Percentiles rank a stretch among this genome's conserved stretches.
Conservation (phyloP, 2,329 filamentous ascomycete species). For the Didymella lethalis region DNA sequence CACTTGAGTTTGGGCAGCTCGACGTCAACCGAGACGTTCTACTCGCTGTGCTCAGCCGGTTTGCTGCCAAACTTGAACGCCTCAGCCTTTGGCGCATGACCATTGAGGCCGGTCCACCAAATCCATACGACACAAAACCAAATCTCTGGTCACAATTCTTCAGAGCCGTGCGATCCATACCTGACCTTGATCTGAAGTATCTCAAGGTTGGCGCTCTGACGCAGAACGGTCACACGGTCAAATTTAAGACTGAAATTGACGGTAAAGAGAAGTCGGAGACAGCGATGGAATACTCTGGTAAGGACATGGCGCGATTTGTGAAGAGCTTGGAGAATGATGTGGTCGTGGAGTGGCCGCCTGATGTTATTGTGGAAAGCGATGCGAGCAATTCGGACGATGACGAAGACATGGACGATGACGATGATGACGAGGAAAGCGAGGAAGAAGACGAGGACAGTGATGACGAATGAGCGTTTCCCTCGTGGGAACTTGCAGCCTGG, state of each 20-base stretch:
- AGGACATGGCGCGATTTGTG: constrained; percentile 26
- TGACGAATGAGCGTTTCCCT: neutral
- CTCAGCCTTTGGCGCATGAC: constrained; percentile 59
- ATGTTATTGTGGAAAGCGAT: neutral
- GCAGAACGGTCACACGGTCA: constrained; percentile 23
- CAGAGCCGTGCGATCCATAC: constrained; percentile 15
- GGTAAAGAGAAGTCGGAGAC: constrained; percentile 1
- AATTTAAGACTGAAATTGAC: constrained; percentile 21
- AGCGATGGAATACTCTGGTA: constrained; percentile 25
- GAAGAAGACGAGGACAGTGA: constrained; percentile 17
- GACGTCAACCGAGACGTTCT: constrained; percentile 18
- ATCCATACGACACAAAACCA: constrained; percentile 19
- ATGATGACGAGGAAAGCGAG: constrained; percentile 12
- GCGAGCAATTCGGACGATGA: constrained; percentile 22
- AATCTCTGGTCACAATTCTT: constrained; percentile 36
- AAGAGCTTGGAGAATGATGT: constrained; percentile 22
- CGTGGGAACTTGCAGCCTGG: neutral
- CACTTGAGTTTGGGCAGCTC: constrained; percentile 38
- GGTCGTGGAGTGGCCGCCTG: constrained; percentile 28
- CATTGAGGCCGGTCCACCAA: constrained; percentile 19
- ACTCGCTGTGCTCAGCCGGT: constrained; percentile 46
- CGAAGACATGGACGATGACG: constrained; percentile 27
- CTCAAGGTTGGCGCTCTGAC: constrained; percentile 31
- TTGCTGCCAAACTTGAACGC: constrained; percentile 54
- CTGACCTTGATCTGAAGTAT: constrained; percentile 23